A percentile compares a stretch with the other conserved stretches of the same genome.
phyloP scores from a whole-genome alignment of 2,329 filamentous ascomycete species.

The Calycina marina region DNA sequence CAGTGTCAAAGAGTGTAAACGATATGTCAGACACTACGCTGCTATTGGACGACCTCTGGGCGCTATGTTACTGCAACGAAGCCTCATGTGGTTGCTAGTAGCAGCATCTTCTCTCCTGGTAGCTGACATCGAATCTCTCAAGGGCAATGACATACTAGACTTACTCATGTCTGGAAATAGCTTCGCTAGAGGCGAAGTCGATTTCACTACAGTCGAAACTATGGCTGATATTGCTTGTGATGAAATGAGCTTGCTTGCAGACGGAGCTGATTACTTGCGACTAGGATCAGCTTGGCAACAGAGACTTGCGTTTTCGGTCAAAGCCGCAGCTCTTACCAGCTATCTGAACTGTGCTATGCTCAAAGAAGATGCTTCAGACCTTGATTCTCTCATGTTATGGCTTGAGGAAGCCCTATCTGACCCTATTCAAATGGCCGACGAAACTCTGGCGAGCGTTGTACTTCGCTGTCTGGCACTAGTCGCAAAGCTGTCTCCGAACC shows the following conservation, averaged over 20 bases:
- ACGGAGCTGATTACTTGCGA: constrained; percentile 77
- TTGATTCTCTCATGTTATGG: constrained; percentile 69
- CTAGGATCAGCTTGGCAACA: constrained; percentile 80
- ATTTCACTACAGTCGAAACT: constrained; percentile 41
- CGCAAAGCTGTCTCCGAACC: constrained; percentile 57
- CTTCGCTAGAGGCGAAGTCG: constrained; percentile 30
- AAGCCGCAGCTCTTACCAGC: constrained; percentile 65
- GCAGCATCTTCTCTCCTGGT: constrained; percentile 63
- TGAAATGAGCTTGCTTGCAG: constrained; percentile 76
- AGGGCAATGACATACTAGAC: constrained; percentile 54
- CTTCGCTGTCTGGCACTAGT: constrained; percentile 72
- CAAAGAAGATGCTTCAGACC: constrained; percentile 67
- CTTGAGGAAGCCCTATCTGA: constrained; percentile 72
- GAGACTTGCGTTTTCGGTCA: constrained; percentile 70
- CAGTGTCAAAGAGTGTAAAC: constrained; percentile 71
- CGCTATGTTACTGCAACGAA: constrained; percentile 80
- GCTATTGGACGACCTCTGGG: constrained; percentile 67
- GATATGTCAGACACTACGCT: constrained; percentile 71
- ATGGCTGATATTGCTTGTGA: constrained; percentile 63
- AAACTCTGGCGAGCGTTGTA: constrained; percentile 60
- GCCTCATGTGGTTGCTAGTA: constrained; percentile 73
- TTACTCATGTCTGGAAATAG: constrained; percentile 46
- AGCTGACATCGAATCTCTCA: constrained; percentile 42
- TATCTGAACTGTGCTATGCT: constrained; percentile 77
- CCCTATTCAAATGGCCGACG: constrained; percentile 66